Percentiles rank a stretch among this genome's conserved stretches.
Conservation (phyloP, 106 monocot species). For the Alisma plantagoaquatica region DNA sequence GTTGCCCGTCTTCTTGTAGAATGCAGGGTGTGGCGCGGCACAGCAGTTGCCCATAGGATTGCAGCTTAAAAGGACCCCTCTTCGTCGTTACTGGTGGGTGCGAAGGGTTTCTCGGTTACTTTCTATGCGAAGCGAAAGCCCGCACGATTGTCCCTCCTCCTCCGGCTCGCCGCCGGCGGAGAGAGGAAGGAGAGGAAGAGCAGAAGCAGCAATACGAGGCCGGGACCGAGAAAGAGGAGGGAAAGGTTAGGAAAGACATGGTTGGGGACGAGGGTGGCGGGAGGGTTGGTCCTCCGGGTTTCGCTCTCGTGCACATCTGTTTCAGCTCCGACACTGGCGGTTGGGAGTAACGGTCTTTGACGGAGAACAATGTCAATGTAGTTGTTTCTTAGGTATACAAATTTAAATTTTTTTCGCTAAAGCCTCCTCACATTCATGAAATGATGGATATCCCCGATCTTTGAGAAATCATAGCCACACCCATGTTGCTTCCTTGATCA, state of each 20-base stretch:
- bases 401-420: too few species aligned
- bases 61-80: background rate
- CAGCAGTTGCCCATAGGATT: slow-evolving; percentile 27
- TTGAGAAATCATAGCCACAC: too few species aligned
- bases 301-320: too few species aligned
- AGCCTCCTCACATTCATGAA: too few species aligned
- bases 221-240: background rate
- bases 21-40: slow-evolving; percentile 1
- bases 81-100: background rate
- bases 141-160: slow-evolving; percentile 1
- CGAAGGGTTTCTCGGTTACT: background rate
- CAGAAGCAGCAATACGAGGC: background rate
- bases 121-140: background rate
- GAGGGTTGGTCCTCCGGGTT: too few species aligned
- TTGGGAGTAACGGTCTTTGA: too few species aligned
- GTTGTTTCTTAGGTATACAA: too few species aligned
- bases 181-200: slow-evolving; percentile 1
- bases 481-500: too few species aligned
- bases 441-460: too few species aligned
- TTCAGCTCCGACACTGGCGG: too few species aligned
- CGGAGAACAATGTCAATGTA: too few species aligned
- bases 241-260: background rate
- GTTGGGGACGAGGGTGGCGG: background rate
- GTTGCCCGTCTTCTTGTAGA: slow-evolving; percentile 1
- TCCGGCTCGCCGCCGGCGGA: slow-evolving; percentile 1